Conservation (phyloP, 768 basidiomycete genomes). For the Strobilomyces dryophilus region DNA sequence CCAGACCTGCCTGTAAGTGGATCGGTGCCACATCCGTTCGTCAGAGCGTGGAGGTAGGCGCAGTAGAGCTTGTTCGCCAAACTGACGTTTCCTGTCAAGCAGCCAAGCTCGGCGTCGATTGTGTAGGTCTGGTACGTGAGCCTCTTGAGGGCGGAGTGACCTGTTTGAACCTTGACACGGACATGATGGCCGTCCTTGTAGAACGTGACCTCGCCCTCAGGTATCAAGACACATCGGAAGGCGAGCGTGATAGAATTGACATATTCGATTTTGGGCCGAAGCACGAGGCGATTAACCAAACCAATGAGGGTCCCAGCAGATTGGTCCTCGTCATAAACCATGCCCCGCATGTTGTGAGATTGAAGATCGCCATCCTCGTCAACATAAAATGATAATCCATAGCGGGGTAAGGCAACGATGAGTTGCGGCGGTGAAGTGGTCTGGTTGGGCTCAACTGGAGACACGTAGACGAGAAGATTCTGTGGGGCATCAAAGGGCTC, state of each 20-base stretch:
- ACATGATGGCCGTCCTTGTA: not conserved
- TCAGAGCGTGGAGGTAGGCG: slow-evolving; percentile 45
- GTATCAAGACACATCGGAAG: not conserved
- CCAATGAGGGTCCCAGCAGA: not conserved
- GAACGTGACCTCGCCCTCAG: not conserved
- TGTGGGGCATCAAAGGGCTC: not conserved
- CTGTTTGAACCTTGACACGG: too few species aligned
- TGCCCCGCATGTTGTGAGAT: not conserved
- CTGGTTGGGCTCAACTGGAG: not conserved
- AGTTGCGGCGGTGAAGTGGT: not conserved
- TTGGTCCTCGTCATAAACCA: not conserved
- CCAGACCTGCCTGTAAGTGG: slow-evolving; percentile 42
- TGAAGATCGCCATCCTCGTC: not conserved
- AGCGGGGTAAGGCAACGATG: not conserved
- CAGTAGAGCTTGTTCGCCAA: slow-evolving; percentile 30
- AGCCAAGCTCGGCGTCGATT: not conserved
- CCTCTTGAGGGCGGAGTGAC: not conserved
- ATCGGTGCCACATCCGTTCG: slow-evolving; percentile 40
- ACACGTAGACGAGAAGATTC: not conserved
- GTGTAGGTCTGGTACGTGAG: not conserved
- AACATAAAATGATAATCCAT: not conserved
- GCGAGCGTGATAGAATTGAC: not conserved
- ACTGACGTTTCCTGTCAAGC: not conserved
- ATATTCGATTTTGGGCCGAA: not conserved
- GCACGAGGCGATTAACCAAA: not conserved